Conservation (phyloP, 257 asterid species). For the Ilex asprella region DNA sequence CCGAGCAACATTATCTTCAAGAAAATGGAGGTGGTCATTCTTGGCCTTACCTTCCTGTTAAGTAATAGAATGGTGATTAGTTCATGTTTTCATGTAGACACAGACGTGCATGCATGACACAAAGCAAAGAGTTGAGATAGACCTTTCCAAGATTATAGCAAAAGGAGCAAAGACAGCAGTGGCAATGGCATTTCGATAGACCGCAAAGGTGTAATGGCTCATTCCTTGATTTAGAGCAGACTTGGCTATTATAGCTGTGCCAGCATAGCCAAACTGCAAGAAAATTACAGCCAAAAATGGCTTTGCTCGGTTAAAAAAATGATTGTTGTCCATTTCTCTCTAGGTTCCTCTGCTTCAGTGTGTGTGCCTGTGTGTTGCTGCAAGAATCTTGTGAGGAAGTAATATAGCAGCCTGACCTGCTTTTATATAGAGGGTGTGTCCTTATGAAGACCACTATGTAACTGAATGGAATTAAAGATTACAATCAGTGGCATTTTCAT, state of each 20-base stretch:
- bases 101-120: background rate
- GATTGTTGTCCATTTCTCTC: background rate
- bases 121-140: too few relatives aligned
- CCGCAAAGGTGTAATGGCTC: slow-evolving; percentile 48
- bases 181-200: slow-evolving; percentile 52
- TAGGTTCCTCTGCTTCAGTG: too few relatives aligned
- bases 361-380: too few relatives aligned
- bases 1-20: slow-evolving; percentile 54
- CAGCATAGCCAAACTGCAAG: slow-evolving; percentile 43
- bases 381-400: too few relatives aligned
- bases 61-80: background rate
- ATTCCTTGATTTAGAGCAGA: slow-evolving; percentile 52
- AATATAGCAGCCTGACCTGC: too few relatives aligned
- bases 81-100: background rate
- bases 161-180: slow-evolving; percentile 40
- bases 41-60: slow-evolving; percentile 78
- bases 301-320: slow-evolving; percentile 19
- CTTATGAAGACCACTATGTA: too few relatives aligned
- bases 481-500: too few relatives aligned
- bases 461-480: too few relatives aligned
- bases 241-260: slow-evolving; percentile 45
- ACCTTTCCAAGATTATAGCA: slow-evolving; percentile 55
- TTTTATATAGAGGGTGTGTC: too few relatives aligned
- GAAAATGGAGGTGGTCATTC: slow-evolving; percentile 50
- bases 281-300: slow-evolving; percentile 45